Conservation (phyloP, 225 moss, liverwort and hornwort species). For the Thuidium tamariscinum region DNA sequence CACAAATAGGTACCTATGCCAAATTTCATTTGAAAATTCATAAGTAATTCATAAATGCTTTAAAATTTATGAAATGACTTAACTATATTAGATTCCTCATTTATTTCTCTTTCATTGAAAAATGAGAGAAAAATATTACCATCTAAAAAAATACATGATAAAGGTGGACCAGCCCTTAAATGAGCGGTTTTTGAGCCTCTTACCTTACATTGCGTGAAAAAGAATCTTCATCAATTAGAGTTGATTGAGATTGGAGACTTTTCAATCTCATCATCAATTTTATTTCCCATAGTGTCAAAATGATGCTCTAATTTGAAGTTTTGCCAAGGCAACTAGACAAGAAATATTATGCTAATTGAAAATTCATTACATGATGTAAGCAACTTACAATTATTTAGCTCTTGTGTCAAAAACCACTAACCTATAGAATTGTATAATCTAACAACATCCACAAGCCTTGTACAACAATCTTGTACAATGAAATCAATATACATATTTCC, state of each 20-base stretch:
- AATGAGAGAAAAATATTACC: too few relatives aligned
- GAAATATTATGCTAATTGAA: not conserved
- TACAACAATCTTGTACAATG: not conserved
- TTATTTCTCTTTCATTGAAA: too few relatives aligned
- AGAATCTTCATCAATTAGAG: not conserved
- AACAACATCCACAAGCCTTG: not conserved
- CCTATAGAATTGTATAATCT: not conserved
- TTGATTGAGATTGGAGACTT: not conserved
- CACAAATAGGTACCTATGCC: too few relatives aligned
- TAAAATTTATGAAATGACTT: too few relatives aligned
- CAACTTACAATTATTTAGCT: not conserved
- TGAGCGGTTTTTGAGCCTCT: too few relatives aligned
- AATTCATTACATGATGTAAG: not conserved
- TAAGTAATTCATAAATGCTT: too few relatives aligned
- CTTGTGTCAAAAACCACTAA: not conserved
- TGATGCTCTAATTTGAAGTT: not conserved
- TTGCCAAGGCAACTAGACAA: not conserved
- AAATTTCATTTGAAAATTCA: too few relatives aligned
- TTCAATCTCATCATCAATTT: conserved; percentile 4
- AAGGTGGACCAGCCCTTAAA: too few relatives aligned
- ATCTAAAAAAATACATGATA: too few relatives aligned
- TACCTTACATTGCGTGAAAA: not conserved
- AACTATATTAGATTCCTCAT: too few relatives aligned
- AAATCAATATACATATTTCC: not conserved
- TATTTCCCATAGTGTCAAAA: not conserved